Evolutionary conservation across 305 asterid species (phyloP).

Genomic region (Solanum chacoense): DNA sequence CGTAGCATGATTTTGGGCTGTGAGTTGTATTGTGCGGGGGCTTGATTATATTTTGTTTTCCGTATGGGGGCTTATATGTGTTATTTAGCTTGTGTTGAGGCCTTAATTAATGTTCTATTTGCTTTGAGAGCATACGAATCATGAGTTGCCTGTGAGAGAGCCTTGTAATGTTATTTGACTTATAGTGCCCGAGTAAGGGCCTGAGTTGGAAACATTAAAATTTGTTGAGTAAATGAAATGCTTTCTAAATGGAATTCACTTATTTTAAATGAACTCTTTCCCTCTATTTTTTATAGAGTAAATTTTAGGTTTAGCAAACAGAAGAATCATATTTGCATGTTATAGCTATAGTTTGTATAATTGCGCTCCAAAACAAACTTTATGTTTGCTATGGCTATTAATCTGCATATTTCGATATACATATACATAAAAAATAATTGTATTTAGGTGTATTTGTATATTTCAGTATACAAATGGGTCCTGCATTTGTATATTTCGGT

Average conservation of each 20-base stretch:
- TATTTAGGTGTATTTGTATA: too few species aligned
- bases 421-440: too few species aligned
- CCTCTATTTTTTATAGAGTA: not conserved
- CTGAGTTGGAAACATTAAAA: not conserved
- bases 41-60: not conserved
- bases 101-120: not conserved
- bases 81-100: not conserved
- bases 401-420: too few species aligned
- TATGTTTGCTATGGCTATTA: too few species aligned
- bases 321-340: too few species aligned
- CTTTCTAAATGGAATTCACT: not conserved
- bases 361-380: too few species aligned
- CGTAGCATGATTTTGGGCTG: not conserved
- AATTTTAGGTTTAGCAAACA: too few species aligned
- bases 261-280: not conserved
- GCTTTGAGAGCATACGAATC: not conserved
- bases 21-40: not conserved
- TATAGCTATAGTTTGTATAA: too few species aligned
- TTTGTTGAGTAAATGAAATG: not conserved
- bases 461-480: too few species aligned
- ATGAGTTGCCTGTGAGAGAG: not conserved
- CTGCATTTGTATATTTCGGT: too few species aligned
- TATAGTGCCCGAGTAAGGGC: not conserved
- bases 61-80: not conserved
- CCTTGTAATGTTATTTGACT: not conserved